Evolutionary conservation across 2,329 filamentous ascomycete genomes (phyloP), one percentile per base, ranked within the genome.

Genomic region (Tolypocladium cylindrosporum): DNA sequence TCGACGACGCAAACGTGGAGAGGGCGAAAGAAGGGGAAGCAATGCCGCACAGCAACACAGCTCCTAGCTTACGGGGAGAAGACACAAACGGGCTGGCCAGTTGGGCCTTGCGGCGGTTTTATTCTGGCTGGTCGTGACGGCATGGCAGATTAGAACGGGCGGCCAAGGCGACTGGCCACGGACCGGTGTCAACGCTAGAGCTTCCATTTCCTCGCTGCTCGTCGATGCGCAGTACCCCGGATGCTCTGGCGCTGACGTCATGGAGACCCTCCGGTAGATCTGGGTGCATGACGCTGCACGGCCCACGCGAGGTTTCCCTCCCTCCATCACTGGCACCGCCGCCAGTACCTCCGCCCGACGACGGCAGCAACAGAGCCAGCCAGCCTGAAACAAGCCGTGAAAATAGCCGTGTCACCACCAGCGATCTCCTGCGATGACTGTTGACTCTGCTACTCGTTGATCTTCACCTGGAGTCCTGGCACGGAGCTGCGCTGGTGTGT

Each of bases 181-280:
- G n/a, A 31, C 53, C 41, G 16, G 39, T 24, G 8, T 55, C 40
- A 24, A 55, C 53, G 39, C 53, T 42, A 42, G 21, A 55, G 53
- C 53, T 41, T n/a, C 53, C 39, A 16, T 41, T n/a, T 16, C 52
- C 24, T 50, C 45, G 27, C 45, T 19, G 27, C 2, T 34, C 24
- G 24, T 13, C 11, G 14, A 34, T 31, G 36, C 7, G 53, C 37
- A 55, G 40, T 54, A 43, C 53, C 56, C 55, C 58, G 37, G 51
- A 50, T 13, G n/a, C 40, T 56, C 51, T 10, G 34, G 54, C 55
- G 39, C 58, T 66, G 65, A 66, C 65, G 65, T 66, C 65, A 66
- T 62, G 51, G 59, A 61, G 57, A 57, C 53, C 55, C 57, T 60
- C 43, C 45, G 60, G 41, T 45, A 60, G 57, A 58, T 56, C 58